Evolutionary conservation across 2,329 filamentous ascomycete species (phyloP), one percentile per base, ranked within the genome.

Genomic region (Sclerotinia minor): DNA sequence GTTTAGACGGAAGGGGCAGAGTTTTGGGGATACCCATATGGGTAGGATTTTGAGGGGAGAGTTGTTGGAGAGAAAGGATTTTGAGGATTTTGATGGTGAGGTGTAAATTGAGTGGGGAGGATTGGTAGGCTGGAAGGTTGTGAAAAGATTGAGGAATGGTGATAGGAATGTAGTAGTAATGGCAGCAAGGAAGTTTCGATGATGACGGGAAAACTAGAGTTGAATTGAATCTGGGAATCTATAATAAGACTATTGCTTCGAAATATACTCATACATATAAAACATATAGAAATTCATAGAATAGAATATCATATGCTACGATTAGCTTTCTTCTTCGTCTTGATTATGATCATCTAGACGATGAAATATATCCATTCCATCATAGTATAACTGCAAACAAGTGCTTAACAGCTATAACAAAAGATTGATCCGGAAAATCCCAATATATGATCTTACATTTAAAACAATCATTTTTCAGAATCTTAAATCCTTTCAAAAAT

Each of bases 1-100:
- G 11, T 67, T 77, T 53, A 75, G 76, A 69, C 75, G 75, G 68
- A 79, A 78, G 57, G 80, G 76, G 9, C 77, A 79, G 68, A 77
- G 73, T 58, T 80, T 79, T 65, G 76, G 76, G 15, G 79, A 78
- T 70, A 83, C 82, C 0, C 82, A 84, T 71, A 68, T 85, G 53
- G 82, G 83, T 2, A 75, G 74, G 45, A 72, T 82, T n/a, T 38
- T 82, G 45, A 72, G 75, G 60, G 81, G 80, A 2, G 72, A 71
- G 32, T 71, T 77, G 26, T 72, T 82, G 15, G 4, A 2, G 5
- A n/a, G 35, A 13, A 32, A 60, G 8, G 67, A 58, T 53, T 59
- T 68, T 29, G 47, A 60, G 8, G 67, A 58, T 53, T 59, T 68
- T 29, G 47, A 24, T 8, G 35, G 35, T 1, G 24, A 13, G 17